These are phyloP conservation scores for Fragaria ananassa DNA, from an alignment of 306 rosid species.

Conservation along the genomic window DNA sequence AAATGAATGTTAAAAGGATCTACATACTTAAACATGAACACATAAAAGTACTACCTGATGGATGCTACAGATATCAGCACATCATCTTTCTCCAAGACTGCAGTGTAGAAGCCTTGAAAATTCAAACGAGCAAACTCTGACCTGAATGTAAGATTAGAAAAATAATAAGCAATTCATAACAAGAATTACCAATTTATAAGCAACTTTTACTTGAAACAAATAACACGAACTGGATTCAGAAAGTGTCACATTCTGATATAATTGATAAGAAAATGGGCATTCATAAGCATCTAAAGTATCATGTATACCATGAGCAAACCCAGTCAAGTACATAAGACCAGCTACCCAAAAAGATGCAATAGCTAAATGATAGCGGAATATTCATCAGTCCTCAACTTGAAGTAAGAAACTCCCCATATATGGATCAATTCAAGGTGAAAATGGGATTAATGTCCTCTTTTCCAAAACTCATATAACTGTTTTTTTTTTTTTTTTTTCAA, in stretches of 20 bases:
- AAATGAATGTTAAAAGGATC: not conserved
- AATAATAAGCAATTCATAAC: slow-evolving; percentile 16
- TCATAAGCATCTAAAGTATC: not conserved
- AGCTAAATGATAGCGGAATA: not conserved
- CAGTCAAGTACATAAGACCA: not conserved
- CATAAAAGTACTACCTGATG: slow-evolving; percentile 53
- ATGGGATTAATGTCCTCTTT: not conserved
- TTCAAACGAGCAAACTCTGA: slow-evolving; percentile 89
- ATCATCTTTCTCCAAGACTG: slow-evolving; percentile 86
- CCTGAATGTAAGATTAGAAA: slow-evolving; percentile 48
- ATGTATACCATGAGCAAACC: not conserved
- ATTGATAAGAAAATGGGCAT: not conserved
- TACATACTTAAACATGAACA: not conserved
- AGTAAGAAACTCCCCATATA: not conserved
- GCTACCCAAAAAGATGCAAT: not conserved
- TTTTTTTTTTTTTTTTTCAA: too few species aligned
- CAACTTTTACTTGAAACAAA: not conserved
- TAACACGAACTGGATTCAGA: not conserved
- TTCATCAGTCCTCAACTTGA: not conserved
- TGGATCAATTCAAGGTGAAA: not conserved
- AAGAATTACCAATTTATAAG: not conserved
- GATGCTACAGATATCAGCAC: slow-evolving; percentile 84
- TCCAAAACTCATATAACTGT: not conserved
- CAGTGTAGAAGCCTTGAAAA: slow-evolving; percentile 87
- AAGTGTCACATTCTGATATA: not conserved